Conservation (phyloP, 768 basidiomycete species). For the Rhizopogon roseolus region DNA sequence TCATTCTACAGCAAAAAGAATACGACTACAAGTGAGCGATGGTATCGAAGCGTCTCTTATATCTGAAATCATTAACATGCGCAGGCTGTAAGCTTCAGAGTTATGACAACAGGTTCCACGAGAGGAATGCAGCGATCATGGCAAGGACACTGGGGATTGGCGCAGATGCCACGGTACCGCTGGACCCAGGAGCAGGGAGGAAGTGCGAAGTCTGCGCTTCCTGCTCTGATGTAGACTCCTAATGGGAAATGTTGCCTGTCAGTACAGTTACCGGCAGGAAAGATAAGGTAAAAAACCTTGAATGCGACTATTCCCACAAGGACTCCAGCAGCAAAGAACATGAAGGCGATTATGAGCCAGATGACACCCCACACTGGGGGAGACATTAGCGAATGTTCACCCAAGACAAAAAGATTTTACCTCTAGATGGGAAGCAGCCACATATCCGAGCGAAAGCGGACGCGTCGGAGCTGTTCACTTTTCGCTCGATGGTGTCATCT, state of each 20-base stretch:
- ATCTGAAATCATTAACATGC: not conserved
- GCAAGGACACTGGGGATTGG: constrained; percentile 18
- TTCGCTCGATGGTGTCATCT: constrained; percentile 84
- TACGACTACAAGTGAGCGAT: not conserved
- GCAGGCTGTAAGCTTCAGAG: not conserved
- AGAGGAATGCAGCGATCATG: constrained; percentile 14
- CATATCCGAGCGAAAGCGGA: constrained; percentile 80
- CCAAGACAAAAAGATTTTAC: constrained; percentile 27
- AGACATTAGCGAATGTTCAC: not conserved
- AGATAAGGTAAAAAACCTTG: constrained; percentile 47
- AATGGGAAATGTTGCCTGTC: not conserved
- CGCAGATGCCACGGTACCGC: constrained; percentile 27
- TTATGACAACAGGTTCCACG: constrained; percentile 15
- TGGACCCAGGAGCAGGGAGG: constrained; percentile 55
- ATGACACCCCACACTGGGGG: constrained; percentile 79
- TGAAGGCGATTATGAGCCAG: constrained; percentile 73
- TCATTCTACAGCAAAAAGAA: not conserved
- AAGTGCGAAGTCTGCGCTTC: constrained; percentile 47
- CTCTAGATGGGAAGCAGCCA: constrained; percentile 81
- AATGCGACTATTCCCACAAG: constrained; percentile 77
- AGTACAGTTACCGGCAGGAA: not conserved
- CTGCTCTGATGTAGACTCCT: constrained; percentile 63
- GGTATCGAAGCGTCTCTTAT: not conserved
- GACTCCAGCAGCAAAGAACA: constrained; percentile 72
- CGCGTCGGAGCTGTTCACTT: constrained; percentile 86